Evolutionary conservation across 306 rosid species (phyloP).

Genomic region (Medicago truncatula): MtrunA17r5.0-ANR NC_053049.1:42674001-42674500

Average conservation of each 20-base stretch:
- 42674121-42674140: constrained; percentile 11
- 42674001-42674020: constrained; percentile 83
- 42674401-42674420: not conserved
- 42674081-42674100: constrained; percentile 16
- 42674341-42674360: constrained; percentile 36
- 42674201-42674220: constrained; percentile 84
- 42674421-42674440: constrained; percentile 15
- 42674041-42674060: constrained; percentile 33
- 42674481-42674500: not conserved
- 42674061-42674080: constrained; percentile 20
- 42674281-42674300: constrained; percentile 91
- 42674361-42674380: not conserved
- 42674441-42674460: not conserved
- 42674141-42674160: constrained; percentile 95
- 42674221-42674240: constrained; percentile 85
- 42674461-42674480: not conserved
- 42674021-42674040: constrained; percentile 92
- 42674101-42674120: not conserved
- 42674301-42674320: constrained; percentile 87
- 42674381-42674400: constrained; percentile 14
- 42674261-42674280: constrained; percentile 98
- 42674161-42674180: constrained; percentile 95
- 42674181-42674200: constrained; percentile 94
- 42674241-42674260: constrained; percentile 87
- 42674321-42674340: constrained; percentile 15